Evolutionary conservation across 306 rosid genomes (phyloP).

Genomic region (Cucurbita argyrosperma): DNA sequence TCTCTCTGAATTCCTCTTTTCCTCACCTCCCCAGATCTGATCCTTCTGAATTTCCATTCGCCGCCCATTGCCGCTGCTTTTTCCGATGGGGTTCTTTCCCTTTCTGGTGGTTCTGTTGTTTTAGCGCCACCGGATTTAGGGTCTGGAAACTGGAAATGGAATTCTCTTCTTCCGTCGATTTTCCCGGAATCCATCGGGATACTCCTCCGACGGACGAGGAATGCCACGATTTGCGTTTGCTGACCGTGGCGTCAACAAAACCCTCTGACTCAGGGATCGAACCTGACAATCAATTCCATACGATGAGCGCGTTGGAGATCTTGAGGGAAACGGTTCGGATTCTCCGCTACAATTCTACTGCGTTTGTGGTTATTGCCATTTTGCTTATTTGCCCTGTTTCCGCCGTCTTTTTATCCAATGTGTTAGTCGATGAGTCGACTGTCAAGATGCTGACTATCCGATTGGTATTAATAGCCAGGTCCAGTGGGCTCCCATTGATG

Average conservation of each 20-base stretch:
- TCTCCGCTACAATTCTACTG: constrained; percentile 67
- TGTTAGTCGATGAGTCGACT: constrained; percentile 45
- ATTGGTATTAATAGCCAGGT: constrained; percentile 55
- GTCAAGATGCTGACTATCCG: constrained; percentile 51
- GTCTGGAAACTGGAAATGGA: constrained; percentile 32
- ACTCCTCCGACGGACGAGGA: constrained; percentile 34
- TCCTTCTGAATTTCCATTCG: constrained; percentile 1
- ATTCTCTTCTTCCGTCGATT: constrained; percentile 24
- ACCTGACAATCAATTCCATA: constrained; percentile 17
- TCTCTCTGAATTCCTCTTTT: background rate
- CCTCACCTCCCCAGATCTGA: constrained; percentile 14
- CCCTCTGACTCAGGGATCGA: constrained; percentile 16
- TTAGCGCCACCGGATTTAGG: constrained; percentile 19
- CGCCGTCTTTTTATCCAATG: constrained; percentile 58
- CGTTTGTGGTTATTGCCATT: constrained; percentile 46
- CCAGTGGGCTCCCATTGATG: constrained; percentile 78
- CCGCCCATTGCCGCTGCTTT: background rate
- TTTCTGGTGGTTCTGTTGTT: background rate
- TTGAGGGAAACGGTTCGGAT: constrained; percentile 70
- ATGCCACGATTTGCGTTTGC: constrained; percentile 28
- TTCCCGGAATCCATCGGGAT: constrained; percentile 45
- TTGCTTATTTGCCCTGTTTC: constrained; percentile 73
- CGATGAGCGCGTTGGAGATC: constrained; percentile 88
- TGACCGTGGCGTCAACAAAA: constrained; percentile 26
- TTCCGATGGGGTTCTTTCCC: background rate